A percentile compares a stretch with the other conserved stretches of the same genome.
phyloP scores from a whole-genome alignment of 1,139 yeast genomes.

The Kurtzmaniella quercitrusa region DNA sequence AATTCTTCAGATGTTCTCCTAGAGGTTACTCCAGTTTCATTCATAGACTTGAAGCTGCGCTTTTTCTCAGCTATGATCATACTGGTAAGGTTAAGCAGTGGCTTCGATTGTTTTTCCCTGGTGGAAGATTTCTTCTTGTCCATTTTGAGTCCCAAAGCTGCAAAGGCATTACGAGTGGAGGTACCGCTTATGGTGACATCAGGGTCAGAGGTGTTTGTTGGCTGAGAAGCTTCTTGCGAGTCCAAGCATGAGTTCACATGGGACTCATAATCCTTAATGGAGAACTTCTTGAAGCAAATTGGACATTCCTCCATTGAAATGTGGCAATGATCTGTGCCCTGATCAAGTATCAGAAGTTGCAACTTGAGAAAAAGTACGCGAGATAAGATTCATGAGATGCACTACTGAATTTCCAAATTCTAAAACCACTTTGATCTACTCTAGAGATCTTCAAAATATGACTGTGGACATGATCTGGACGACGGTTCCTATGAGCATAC shows the following conservation, averaged over 20 bases:
- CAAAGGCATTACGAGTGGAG: constrained; percentile 18
- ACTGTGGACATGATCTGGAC: constrained; percentile 26
- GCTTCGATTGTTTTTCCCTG: constrained; percentile 12
- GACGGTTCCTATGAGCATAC: constrained; percentile 17
- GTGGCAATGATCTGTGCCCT: background rate
- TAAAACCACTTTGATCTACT: background rate
- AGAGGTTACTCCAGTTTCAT: background rate
- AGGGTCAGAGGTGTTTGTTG: background rate
- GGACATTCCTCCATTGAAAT: constrained; percentile 26
- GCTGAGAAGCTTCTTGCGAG: constrained; percentile 12
- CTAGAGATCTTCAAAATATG: constrained; percentile 11
- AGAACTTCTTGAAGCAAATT: constrained; percentile 26
- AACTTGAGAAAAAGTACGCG: too few relatives aligned
- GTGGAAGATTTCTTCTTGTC: constrained; percentile 15
- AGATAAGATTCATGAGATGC: background rate
- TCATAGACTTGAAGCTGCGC: constrained; percentile 12
- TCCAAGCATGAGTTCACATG: constrained; percentile 41
- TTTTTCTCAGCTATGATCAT: constrained; percentile 30
- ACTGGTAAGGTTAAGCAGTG: constrained; percentile 27
- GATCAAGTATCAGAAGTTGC: too few relatives aligned
- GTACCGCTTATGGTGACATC: constrained; percentile 2
- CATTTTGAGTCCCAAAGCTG: constrained; percentile 27
- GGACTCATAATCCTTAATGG: constrained; percentile 25
- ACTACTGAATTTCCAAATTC: background rate
- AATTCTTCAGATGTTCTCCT: background rate